Base-by-base conservation (phyloP, 768 basidiomycete species). In the Tylopilus subfusipes region DNA sequence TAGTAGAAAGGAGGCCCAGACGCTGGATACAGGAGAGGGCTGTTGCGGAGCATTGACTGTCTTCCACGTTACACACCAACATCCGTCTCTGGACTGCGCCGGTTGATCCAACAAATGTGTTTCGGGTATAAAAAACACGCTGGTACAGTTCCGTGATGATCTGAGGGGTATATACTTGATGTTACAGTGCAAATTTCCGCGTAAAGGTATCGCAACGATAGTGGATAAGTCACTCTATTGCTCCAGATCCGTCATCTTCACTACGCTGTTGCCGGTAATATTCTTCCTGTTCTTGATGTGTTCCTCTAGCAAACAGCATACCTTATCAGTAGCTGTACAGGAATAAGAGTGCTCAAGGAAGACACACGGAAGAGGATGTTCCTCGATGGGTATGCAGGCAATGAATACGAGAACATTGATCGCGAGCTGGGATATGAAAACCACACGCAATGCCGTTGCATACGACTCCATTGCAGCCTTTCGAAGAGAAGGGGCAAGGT, bases 1-100 rank as follows among this genome's bases (percentile, higher is more conserved):
- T 84, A 25, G 78, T 77, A 21, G 80, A 85, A 60, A 89, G 82
- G 72, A 74, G 79, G 48, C 85, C 86, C 13, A 78, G 82, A 62
- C 78, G 87, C 59, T 93, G 90, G 90, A 91, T 93, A 66, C 86
- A 90, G 71, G 90, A 93, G 71, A 86, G 72, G 58, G 42, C 36
- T 43, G 50, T 62, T 33, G 31, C 60, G 18, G 62, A 62, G 39
- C 56, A 39, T 52, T 65, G 44, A 60, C 22, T 16, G 42, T 39
- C 52, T 42, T 11, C 42, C 42, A 48, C 40, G 25, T 25, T 42
- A 39, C 51, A 39, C 38, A 34, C 42, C 22, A 39, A 12, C 50
- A 43, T 58, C 34, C 42, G 43, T 36, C 27, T 29, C 11, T 22
- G 31, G n/a, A 25, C 30, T 42, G 52, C 19, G 33, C 50, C 33